Evolutionary conservation across 176 grass and related monocot genomes (phyloP).

Genomic region (Elymus sibiricus): DNA sequence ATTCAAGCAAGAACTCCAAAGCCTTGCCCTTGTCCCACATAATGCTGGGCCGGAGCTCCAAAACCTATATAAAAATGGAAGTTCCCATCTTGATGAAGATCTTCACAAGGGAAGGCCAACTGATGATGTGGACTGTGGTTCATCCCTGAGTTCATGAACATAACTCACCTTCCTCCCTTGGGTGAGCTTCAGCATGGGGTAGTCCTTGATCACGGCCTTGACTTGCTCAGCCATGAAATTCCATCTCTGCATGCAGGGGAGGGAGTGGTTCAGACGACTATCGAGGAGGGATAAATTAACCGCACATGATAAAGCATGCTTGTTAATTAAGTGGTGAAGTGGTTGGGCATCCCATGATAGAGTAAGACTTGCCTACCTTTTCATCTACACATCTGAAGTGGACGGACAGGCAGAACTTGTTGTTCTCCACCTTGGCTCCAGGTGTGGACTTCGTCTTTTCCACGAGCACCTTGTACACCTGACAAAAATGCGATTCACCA

Average conservation of each 20-base stretch:
- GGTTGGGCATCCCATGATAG: constrained; percentile 36
- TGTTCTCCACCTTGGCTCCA: constrained; percentile 96
- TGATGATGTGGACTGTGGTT: not conserved
- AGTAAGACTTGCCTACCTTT: constrained; percentile 59
- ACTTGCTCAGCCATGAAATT: constrained; percentile 72
- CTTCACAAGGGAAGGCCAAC: not conserved
- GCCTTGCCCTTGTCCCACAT: constrained; percentile 99
- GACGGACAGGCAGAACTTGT: constrained; percentile 97
- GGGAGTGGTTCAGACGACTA: not conserved
- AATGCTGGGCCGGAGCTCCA: constrained; percentile 92
- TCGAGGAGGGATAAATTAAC: constrained; percentile 6
- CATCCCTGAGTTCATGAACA: not conserved
- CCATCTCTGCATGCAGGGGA: constrained; percentile 56
- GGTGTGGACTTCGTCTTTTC: constrained; percentile 83
- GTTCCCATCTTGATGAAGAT: not conserved
- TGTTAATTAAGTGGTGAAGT: constrained; percentile 15
- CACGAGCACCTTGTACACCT: constrained; percentile 70
- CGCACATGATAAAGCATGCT: constrained; percentile 16
- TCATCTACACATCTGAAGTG: constrained; percentile 99
- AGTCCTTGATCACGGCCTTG: constrained; percentile 79
- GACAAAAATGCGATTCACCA: constrained; percentile 39
- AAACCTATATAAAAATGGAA: constrained; percentile 37
- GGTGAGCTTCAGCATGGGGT: constrained; percentile 73
- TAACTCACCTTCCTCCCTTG: constrained; percentile 72
- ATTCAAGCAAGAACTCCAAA: constrained; percentile 81